These are phyloP conservation scores for Agrostemma githago DNA, from an alignment of 148 eudicot species.

Conservation along the genomic window DNA sequence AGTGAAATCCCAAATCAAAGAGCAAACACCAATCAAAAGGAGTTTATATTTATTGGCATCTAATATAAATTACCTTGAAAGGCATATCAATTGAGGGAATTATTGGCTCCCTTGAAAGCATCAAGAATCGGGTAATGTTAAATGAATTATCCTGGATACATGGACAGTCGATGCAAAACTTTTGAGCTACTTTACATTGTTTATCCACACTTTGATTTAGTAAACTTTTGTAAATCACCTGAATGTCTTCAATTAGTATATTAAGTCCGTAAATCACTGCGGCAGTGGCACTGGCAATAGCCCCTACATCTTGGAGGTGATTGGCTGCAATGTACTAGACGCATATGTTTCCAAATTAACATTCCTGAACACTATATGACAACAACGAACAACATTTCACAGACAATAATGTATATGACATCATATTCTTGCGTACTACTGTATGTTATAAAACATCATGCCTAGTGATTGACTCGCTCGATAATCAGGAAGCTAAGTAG, in stretches of 20 bases:
- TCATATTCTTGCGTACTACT: background rate
- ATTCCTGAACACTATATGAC: background rate
- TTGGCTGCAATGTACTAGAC: conserved; percentile 54
- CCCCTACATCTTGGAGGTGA: conserved; percentile 69
- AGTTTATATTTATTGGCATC: too few relatives aligned
- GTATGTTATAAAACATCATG: too few relatives aligned
- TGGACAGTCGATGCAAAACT: background rate
- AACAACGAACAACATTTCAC: too few relatives aligned
- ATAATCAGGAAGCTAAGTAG: too few relatives aligned
- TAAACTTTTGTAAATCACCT: conserved; percentile 37
- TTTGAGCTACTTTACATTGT: conserved; percentile 2
- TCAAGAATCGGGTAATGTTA: conserved; percentile 75
- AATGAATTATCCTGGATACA: conserved; percentile 66
- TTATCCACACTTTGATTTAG: background rate
- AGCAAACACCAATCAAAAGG: background rate
- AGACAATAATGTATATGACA: too few relatives aligned
- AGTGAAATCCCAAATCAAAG: conserved; percentile 3
- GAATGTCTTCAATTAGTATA: conserved; percentile 77
- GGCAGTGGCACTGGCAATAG: conserved; percentile 78
- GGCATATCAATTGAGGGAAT: conserved; percentile 54
- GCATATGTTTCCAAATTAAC: background rate
- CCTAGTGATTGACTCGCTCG: too few relatives aligned
- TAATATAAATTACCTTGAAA: conserved; percentile 48
- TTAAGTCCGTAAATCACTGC: conserved; percentile 67
- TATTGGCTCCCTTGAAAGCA: conserved; percentile 78